These are phyloP conservation scores for Auxenochlorella pyrenoidosa DNA, from an alignment of 139 green algal genomes.

Conservation along the genomic window DNA sequence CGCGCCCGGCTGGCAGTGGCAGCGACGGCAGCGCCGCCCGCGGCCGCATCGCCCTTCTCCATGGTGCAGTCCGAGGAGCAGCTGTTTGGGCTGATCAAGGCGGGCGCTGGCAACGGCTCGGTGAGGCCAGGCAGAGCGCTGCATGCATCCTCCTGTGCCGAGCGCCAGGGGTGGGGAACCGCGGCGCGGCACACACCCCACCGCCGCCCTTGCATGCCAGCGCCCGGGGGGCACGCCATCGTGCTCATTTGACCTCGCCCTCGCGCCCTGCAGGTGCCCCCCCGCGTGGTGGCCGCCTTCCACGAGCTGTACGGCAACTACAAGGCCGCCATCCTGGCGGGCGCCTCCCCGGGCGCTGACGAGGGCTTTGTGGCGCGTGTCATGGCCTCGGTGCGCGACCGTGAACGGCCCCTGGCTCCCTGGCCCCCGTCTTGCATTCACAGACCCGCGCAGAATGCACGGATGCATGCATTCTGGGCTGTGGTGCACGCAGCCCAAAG, in stretches of 20 bases:
- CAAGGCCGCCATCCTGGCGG: conserved; percentile 66
- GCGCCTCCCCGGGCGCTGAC: conserved; percentile 53
- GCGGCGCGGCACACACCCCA: no score
- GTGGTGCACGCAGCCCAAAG: no score
- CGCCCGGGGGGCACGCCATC: not conserved
- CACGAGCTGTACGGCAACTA: conserved; percentile 93
- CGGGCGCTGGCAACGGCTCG: conserved; percentile 54
- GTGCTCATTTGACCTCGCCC: not conserved
- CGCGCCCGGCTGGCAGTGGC: not conserved
- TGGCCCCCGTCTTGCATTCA: no score
- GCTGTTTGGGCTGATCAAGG: conserved; percentile 70
- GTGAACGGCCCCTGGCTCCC: no score
- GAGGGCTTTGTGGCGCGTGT: conserved; percentile 66
- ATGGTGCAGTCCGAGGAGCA: conserved; percentile 62
- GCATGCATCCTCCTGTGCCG: not conserved
- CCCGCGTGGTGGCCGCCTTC: conserved; percentile 50
- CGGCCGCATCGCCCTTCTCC: conserved; percentile 46
- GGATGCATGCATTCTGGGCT: no score
- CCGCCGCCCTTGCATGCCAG: not conserved
- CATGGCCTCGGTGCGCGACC: conserved; percentile 16
- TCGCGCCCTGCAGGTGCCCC: not conserved
- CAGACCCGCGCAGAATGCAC: no score
- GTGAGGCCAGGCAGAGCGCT: not conserved
- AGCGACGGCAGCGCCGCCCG: not conserved
- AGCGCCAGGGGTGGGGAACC: not conserved